These are phyloP conservation scores for Ochromonadaceae sp. DNA, from an alignment of 352 stramenopile species.

Conservation along the genomic window DNA sequence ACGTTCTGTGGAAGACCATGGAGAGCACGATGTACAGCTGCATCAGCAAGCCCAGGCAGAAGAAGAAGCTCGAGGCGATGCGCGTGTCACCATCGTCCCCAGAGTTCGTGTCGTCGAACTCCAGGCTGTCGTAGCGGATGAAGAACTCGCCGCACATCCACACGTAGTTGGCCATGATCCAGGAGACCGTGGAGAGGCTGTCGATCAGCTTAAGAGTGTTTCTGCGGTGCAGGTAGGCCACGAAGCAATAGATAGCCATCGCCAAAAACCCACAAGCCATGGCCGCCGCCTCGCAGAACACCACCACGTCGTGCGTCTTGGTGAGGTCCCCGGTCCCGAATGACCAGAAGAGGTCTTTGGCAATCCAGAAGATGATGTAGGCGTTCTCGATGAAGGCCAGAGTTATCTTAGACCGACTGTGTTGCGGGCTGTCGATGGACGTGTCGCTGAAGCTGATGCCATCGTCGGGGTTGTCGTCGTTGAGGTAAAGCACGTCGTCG, in stretches of 20 bases:
- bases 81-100: neutral
- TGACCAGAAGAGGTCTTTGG: conserved; percentile 15
- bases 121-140: conserved; percentile 1
- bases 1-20: no score
- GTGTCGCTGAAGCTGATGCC: neutral
- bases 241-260: neutral
- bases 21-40: neutral
- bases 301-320: neutral
- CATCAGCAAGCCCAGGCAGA: neutral
- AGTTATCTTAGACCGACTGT: no score
- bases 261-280: neutral
- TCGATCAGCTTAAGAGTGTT: neutral
- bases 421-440: neutral
- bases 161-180: conserved; percentile 6
- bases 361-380: conserved; percentile 15
- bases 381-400: conserved; percentile 10
- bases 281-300: neutral
- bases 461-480: neutral
- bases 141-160: conserved; percentile 17
- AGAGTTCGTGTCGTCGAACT: neutral
- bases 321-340: conserved; percentile 2
- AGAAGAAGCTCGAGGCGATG: neutral
- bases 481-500: neutral
- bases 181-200: neutral
- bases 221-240: conserved; percentile 6